phyloP scores from a whole-genome alignment of 73 alveolate genomes.

The Stentor roeselii region DNA sequence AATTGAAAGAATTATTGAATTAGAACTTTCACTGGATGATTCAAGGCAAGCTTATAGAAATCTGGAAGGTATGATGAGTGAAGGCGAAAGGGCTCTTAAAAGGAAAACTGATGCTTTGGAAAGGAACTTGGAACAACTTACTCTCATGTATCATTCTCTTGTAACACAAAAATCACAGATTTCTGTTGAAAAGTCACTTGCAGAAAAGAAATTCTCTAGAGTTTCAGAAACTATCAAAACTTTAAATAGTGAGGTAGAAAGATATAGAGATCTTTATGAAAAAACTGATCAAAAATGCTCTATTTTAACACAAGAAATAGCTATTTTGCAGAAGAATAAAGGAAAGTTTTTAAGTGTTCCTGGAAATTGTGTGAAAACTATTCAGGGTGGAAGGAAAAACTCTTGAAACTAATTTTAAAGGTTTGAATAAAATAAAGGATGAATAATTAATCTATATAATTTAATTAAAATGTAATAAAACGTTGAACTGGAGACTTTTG shows the following conservation, averaged over 20 bases:
- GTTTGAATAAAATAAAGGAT: too few relatives aligned
- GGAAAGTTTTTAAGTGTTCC: too few relatives aligned
- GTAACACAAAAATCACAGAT: neutral
- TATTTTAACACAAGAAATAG: neutral
- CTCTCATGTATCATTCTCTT: constrained; percentile 21
- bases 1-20: neutral
- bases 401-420: too few relatives aligned
- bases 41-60: neutral
- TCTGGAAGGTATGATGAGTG: constrained; percentile 18
- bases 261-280: neutral
- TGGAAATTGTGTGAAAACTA: too few relatives aligned
- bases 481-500: too few relatives aligned
- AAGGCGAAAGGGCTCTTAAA: neutral
- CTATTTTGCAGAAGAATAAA: too few relatives aligned
- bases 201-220: constrained; percentile 16
- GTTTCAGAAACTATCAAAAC: neutral
- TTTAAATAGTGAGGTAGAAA: neutral
- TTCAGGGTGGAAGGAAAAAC: too few relatives aligned
- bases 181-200: constrained; percentile 1
- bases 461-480: too few relatives aligned
- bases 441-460: too few relatives aligned
- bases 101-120: neutral
- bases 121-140: constrained; percentile 25
- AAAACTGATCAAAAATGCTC: neutral
- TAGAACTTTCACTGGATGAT: constrained; percentile 8